phyloP scores from a whole-genome alignment of 345 rosid genomes.

The Mangifera indica region DNA sequence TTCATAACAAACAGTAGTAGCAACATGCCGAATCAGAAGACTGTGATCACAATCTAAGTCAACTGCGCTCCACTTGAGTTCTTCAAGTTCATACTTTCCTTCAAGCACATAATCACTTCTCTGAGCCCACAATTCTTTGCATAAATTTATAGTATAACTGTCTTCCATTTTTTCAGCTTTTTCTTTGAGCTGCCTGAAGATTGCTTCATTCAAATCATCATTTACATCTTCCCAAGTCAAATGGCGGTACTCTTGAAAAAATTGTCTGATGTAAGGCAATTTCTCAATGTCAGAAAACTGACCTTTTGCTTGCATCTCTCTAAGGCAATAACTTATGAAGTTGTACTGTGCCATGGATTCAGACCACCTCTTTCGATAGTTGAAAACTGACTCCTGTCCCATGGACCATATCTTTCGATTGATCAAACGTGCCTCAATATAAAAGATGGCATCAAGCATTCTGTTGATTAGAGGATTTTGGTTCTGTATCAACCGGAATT shows the following conservation, averaged over 20 bases:
- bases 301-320: background rate
- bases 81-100: background rate
- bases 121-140: background rate
- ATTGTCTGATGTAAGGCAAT: background rate
- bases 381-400: background rate
- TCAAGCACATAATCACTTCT: constrained; percentile 22
- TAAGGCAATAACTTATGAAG: background rate
- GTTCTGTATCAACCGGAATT: background rate
- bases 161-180: background rate
- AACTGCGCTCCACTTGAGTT: constrained; percentile 20
- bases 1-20: constrained; percentile 15
- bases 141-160: background rate
- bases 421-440: background rate
- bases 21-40: constrained; percentile 31
- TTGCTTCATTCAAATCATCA: background rate
- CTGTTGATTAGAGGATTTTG: background rate
- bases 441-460: background rate
- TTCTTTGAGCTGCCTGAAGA: background rate
- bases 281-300: background rate
- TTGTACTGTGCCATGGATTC: background rate
- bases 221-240: background rate
- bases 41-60: constrained; percentile 20
- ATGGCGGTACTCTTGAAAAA: background rate
- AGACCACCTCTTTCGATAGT: background rate
- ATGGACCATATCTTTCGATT: background rate